Base-by-base conservation (phyloP, 73 alveolate genomes). In the Urostyla sp. region DNA sequence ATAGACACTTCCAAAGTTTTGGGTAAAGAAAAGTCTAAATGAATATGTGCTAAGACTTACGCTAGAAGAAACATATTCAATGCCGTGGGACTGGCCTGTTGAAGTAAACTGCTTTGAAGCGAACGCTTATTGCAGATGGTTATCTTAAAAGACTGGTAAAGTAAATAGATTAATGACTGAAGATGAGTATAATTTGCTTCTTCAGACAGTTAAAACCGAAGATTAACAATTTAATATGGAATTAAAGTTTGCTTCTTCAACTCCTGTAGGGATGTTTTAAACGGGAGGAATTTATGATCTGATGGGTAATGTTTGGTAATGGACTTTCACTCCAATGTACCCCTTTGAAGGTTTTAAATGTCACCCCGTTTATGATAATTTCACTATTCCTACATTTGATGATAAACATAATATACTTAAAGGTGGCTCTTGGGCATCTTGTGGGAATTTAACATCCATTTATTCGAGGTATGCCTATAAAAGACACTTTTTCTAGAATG, bases 21-120 rank as follows among this genome's bases (percentile, higher is more conserved):
- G 52, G 52, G 52, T 40, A 16, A 40, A 40, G 20, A 40, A 16
- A 40, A 11, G 20, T 11, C 20, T 11, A 10, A 40, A 40, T 10
- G 52, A 10, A 40, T 40, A 11, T 40, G 16, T 16, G 10, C 52
- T 40, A 10, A 10, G 52, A 10, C 15, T 40, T 10, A 40, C 52
- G 10, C 52, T 40, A 40, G 10, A 10, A 11, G 52, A 40, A 16
- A 40, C 52, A 11, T 10, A 40, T 10, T 11, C 52, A 16, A 75
- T 75, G 87, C 52, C 10, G 32, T 75, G 87, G 87, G 54, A 59
- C 49, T 75, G 87, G 87, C 87, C 87, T 36, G 87, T 57, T 1
- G 84, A 54, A 20, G 87, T 75, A 18, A 75, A 75, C 84, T 75
- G 66, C 87, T 74, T 55, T 36, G 87, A 75, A 59, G 86, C 87